A percentile compares a stretch with the other conserved stretches of the same genome.
These are phyloP conservation scores for Chaetomium globosum DNA, from an alignment of 2,329 filamentous ascomycete genomes.

Conservation along the genomic window DNA sequence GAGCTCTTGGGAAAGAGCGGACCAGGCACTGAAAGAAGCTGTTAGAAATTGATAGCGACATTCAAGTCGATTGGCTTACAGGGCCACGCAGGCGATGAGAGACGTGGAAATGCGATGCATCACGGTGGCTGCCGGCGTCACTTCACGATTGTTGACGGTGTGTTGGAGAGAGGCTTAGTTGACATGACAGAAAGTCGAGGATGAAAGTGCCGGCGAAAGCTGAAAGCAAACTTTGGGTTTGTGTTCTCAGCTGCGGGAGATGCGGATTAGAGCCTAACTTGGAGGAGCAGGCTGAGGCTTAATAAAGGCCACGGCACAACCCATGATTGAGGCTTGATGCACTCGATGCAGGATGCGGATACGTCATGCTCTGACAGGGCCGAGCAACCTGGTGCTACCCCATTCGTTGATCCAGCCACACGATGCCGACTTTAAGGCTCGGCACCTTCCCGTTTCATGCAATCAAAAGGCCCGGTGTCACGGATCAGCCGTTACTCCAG, in stretches of 20 bases:
- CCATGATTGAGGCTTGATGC: neutral
- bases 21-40: neutral
- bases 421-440: constrained; percentile 1
- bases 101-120: constrained; percentile 13
- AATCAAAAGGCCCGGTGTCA: neutral
- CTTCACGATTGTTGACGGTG: neutral
- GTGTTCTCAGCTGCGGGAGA: neutral
- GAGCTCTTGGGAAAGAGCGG: constrained; percentile 9
- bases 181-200: constrained; percentile 3
- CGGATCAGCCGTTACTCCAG: neutral
- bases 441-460: constrained; percentile 25
- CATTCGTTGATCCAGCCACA: constrained; percentile 10
- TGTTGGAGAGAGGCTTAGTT: neutral
- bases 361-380: constrained; percentile 20
- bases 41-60: neutral
- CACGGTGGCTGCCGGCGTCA: neutral
- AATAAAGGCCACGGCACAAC: neutral
- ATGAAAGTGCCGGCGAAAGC: neutral
- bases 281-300: neutral
- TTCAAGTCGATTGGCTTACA: constrained; percentile 18
- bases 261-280: too few relatives aligned
- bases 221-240: neutral
- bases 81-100: neutral
- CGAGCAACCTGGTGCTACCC: neutral
- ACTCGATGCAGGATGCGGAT: constrained; percentile 5